These are phyloP conservation scores for Scleromitrula shiraiana DNA, from an alignment of 2,329 filamentous ascomycete species.

Conservation along the genomic window DNA sequence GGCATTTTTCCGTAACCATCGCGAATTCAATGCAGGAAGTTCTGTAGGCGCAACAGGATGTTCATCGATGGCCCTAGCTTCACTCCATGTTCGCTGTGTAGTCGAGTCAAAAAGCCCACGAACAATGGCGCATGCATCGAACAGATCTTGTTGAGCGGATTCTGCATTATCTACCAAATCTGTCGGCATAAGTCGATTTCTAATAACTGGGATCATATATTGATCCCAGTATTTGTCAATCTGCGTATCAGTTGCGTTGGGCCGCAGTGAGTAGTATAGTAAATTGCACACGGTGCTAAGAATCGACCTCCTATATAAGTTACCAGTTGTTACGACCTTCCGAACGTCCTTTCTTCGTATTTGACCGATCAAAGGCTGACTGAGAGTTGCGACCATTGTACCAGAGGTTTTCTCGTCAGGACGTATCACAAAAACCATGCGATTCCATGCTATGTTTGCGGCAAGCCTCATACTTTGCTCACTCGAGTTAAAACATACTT, in stretches of 20 bases:
- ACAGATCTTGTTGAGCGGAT: constrained; percentile 39
- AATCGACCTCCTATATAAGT: constrained; percentile 49
- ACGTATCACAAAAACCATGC: constrained; percentile 67
- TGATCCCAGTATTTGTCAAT: constrained; percentile 73
- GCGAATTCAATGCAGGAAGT: constrained; percentile 73
- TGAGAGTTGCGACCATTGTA: constrained; percentile 54
- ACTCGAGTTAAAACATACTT: constrained; percentile 74
- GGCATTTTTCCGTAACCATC: constrained; percentile 75
- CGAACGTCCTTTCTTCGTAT: constrained; percentile 51
- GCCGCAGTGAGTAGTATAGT: constrained; percentile 74
- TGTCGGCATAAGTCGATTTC: constrained; percentile 40
- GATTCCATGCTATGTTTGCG: constrained; percentile 79
- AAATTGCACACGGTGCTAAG: constrained; percentile 71
- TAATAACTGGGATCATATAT: constrained; percentile 58
- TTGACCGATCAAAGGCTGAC: constrained; percentile 60
- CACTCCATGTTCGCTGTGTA: constrained; percentile 58
- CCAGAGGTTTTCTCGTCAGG: constrained; percentile 49
- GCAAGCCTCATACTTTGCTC: constrained; percentile 64
- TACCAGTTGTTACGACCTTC: constrained; percentile 37
- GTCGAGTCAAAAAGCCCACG: constrained; percentile 59
- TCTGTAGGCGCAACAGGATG: constrained; percentile 51
- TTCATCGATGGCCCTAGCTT: constrained; percentile 58
- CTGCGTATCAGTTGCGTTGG: constrained; percentile 55
- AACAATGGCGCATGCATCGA: constrained; percentile 60
- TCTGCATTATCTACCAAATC: constrained; percentile 32